phyloP scores from a whole-genome alignment of 768 basidiomycete species.

The Porphyrellus cyaneotinctus region DNA sequence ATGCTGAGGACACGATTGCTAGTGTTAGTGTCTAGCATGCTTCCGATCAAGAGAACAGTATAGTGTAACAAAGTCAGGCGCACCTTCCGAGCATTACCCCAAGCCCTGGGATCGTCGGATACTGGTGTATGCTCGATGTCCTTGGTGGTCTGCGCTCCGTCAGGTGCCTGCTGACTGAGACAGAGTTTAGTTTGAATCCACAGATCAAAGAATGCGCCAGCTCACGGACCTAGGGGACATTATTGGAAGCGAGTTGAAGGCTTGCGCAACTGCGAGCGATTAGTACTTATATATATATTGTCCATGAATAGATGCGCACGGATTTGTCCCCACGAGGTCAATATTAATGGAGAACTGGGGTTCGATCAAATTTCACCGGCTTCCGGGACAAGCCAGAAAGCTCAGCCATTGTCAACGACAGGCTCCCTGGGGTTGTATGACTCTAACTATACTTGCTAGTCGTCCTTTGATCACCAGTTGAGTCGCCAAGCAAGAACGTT shows the following conservation, averaged over 20 bases:
- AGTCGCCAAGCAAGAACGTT: too few species aligned
- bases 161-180: not conserved
- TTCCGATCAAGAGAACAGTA: not conserved
- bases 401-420: not conserved
- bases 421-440: not conserved
- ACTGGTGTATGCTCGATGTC: conserved; percentile 42
- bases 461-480: not conserved
- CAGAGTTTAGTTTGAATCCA: not conserved
- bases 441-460: not conserved
- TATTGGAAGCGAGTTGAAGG: not conserved
- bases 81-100: conserved; percentile 56
- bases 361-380: conserved; percentile 1
- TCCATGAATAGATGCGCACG: conserved; percentile 2
- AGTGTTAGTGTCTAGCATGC: conserved; percentile 21
- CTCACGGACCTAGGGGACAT: conserved; percentile 14
- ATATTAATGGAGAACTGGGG: not conserved
- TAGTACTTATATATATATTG: conserved; percentile 3
- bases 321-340: not conserved
- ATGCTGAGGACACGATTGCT: conserved; percentile 26
- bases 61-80: not conserved
- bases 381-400: not conserved
- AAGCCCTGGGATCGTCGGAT: conserved; percentile 56
- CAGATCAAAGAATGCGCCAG: not conserved
- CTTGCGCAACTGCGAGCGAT: not conserved
- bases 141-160: not conserved